Evolutionary conservation across 306 rosid genomes (phyloP), one percentile per base, ranked within the genome.

Genomic region (Casuarina equisetifolia): DNA sequence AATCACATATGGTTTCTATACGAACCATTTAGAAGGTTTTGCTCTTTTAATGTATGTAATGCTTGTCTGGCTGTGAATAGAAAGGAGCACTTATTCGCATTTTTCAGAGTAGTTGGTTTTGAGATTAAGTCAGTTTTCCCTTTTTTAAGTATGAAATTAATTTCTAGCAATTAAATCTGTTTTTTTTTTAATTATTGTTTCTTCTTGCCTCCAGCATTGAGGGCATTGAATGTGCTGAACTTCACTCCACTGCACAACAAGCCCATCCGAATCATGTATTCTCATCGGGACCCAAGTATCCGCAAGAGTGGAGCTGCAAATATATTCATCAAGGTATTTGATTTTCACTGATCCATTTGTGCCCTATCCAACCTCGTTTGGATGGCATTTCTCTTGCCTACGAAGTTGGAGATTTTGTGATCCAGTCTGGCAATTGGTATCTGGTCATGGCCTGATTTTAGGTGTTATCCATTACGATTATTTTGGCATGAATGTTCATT

Each of bases 221-320:
- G 85, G 85, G 83, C 83, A 51, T 67, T 81, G 75, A 77, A 86
- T 36, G 61, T 81, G 45, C 82, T 88, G 77, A 90, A 88, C 81
- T 92, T 87, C 78, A 88, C 93, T 80, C 87, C 89, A 11, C 80
- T 90, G 83, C 87, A 84, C 82, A 87, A 73, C 91, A 90, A 80
- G 42, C 46, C 86, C 62, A 92, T 88, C 73, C 79, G 93, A 71
- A 67, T 88, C 50, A 80, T 86, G 93, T 87, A 88, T 82, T 90
- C 94, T 55, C 90, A 87, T 68, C 86, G 97, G 57, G 91, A 85
- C 82, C 94, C 97, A 59, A 87, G 90, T 72, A 72, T 77, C 76
- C 80, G 95, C 74, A 90, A 88, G 84, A 90, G 94, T 72, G 93
- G 97, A 19, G 76, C 90, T 35, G 89, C 76, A 7, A 87, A 87